Evolutionary conservation across 345 rosid genomes (phyloP).

Genomic region (Chamaenerion angustifolium): DNA sequence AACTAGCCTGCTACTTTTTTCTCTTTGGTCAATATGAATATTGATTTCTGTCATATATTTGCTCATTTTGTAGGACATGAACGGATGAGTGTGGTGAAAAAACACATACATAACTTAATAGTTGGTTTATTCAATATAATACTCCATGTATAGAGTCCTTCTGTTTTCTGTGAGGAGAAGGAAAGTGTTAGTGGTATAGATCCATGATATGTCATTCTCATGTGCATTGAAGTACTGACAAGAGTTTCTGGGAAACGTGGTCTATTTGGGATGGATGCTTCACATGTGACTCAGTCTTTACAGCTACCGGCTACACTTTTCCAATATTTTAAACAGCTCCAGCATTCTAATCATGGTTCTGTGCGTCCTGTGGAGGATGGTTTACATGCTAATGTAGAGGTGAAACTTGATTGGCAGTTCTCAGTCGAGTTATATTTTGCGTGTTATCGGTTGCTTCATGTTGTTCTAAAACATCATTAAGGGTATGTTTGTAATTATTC

Average conservation of each 20-base stretch:
- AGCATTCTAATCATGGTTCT: constrained; percentile 11
- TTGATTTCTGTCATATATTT: constrained; percentile 5
- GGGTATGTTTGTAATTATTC: constrained; percentile 26
- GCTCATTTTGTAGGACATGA: constrained; percentile 45
- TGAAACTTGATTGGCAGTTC: constrained; percentile 39
- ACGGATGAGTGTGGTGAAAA: no score
- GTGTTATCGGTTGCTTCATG: constrained; percentile 58
- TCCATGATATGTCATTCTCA: constrained; percentile 73
- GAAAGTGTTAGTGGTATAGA: constrained; percentile 34
- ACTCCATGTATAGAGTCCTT: no score
- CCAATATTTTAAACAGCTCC: constrained; percentile 28
- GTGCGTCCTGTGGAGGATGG: constrained; percentile 10
- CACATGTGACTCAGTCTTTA: constrained; percentile 63
- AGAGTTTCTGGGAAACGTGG: constrained; percentile 64
- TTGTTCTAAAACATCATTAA: constrained; percentile 67
- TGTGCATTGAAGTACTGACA: constrained; percentile 77
- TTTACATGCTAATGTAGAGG: constrained; percentile 11
- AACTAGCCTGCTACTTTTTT: no score
- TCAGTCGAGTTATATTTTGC: no score
- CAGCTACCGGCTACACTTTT: constrained; percentile 59
- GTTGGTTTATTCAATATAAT: no score
- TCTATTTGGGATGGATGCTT: constrained; percentile 51
- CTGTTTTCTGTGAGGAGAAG: constrained; percentile 12
- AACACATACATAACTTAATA: no score
- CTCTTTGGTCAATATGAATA: neutral